Conservation (phyloP, 805 yeast species). For the Candida insectorum region DNA sequence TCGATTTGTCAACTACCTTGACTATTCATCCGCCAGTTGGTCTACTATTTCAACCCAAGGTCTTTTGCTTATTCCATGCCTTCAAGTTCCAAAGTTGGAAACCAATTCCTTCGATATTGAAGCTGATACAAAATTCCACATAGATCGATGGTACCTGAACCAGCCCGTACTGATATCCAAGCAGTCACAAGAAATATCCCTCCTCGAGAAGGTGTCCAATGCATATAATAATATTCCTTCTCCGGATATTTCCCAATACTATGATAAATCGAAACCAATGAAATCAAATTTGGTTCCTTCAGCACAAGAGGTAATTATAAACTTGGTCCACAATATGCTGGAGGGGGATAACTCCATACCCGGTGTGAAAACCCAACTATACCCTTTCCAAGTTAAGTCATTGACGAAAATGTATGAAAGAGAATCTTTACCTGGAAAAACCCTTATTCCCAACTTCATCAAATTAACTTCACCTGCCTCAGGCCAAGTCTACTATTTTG, state of each 20-base stretch:
- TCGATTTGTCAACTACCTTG: constrained; percentile 37
- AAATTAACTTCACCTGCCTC: constrained; percentile 16
- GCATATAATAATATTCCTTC: constrained; percentile 35
- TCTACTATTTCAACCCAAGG: not conserved
- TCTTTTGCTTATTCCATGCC: constrained; percentile 5
- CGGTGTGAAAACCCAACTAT: constrained; percentile 51
- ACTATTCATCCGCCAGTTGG: constrained; percentile 27
- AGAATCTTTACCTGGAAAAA: constrained; percentile 38
- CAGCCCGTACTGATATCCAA: not conserved
- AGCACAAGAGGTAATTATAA: constrained; percentile 17
- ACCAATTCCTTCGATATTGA: not conserved
- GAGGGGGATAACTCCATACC: constrained; percentile 11
- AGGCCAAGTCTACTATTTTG: constrained; percentile 27
- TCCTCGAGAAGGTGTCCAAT: constrained; percentile 17
- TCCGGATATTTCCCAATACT: constrained; percentile 20
- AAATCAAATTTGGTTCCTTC: constrained; percentile 6
- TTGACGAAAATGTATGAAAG: constrained; percentile 56
- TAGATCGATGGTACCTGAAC: constrained; percentile 27
- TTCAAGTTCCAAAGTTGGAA: not conserved
- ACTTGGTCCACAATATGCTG: constrained; percentile 14
- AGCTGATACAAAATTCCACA: constrained; percentile 19
- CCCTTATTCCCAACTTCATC: constrained; percentile 34
- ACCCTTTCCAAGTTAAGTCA: constrained; percentile 59
- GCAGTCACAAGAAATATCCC: constrained; percentile 1
- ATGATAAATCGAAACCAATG: constrained; percentile 6